Evolutionary conservation across 805 yeast species (phyloP).

Genomic region (Saturnispora sanitii): DNA sequence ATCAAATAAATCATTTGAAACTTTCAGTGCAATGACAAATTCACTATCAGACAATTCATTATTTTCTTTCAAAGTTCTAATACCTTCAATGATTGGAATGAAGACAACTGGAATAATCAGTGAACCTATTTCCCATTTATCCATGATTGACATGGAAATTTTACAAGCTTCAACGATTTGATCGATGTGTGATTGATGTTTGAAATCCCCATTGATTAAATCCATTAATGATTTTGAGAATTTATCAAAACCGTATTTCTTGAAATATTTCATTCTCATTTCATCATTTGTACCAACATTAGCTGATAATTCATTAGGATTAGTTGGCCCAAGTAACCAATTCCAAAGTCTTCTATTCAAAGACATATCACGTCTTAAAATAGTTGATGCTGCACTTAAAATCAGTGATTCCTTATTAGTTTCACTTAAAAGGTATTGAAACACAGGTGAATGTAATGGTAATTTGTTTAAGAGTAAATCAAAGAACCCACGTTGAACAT

Average conservation of each 20-base stretch:
- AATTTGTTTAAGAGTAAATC: constrained; percentile 65
- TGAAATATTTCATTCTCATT: constrained; percentile 47
- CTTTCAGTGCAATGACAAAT: constrained; percentile 39
- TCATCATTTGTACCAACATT: constrained; percentile 3
- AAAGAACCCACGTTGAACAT: constrained; percentile 81
- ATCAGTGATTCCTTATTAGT: constrained; percentile 51
- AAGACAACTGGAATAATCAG: constrained; percentile 61
- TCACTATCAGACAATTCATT: constrained; percentile 17
- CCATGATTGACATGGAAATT: constrained; percentile 68
- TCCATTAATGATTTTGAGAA: constrained; percentile 46
- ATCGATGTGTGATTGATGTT: constrained; percentile 17
- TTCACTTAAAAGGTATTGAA: constrained; percentile 36
- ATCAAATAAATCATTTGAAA: constrained; percentile 69
- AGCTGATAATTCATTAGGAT: constrained; percentile 10
- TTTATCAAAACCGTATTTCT: constrained; percentile 40
- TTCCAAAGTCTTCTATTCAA: constrained; percentile 88
- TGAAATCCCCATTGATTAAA: constrained; percentile 29
- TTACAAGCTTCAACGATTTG: constrained; percentile 44
- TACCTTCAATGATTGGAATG: constrained; percentile 49
- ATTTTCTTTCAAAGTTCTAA: constrained; percentile 23
- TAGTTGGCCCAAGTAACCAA: constrained; percentile 82
- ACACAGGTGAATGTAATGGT: constrained; percentile 51
- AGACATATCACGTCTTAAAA: constrained; percentile 84
- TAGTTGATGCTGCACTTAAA: constrained; percentile 54
- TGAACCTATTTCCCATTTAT: constrained; percentile 90